Conservation (phyloP, 1,284 basidiomycete genomes). For the Pseudozyma pruni region DNA sequence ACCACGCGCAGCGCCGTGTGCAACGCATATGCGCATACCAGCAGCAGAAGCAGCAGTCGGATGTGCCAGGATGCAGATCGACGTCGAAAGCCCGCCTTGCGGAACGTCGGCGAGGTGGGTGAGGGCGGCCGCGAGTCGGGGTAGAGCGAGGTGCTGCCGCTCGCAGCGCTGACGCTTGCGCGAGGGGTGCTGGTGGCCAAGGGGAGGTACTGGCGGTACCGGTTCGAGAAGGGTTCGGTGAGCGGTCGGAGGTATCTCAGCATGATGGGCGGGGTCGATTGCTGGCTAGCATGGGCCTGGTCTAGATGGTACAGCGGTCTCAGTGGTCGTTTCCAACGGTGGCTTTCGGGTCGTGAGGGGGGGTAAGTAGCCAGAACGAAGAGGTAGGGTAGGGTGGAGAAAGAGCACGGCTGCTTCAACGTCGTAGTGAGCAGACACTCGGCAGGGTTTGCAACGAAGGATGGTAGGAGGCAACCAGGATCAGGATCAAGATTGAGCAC, state of each 20-base stretch:
- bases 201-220: slow-evolving; percentile 27
- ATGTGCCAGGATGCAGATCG: slow-evolving; percentile 13
- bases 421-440: too few relatives aligned
- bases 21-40: slow-evolving; percentile 7
- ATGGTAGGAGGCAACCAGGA: too few relatives aligned
- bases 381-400: too few relatives aligned
- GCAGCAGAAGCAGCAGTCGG: slow-evolving; percentile 6
- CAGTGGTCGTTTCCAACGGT: too few relatives aligned
- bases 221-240: slow-evolving; percentile 23
- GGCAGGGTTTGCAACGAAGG: too few relatives aligned
- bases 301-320: too few relatives aligned
- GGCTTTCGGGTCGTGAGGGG: too few relatives aligned
- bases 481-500: too few relatives aligned
- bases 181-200: slow-evolving; percentile 26
- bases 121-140: slow-evolving; percentile 2
- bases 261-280: slow-evolving; percentile 22
- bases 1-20: slow-evolving; percentile 3
- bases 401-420: too few relatives aligned
- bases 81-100: slow-evolving; percentile 9
- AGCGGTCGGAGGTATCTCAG: slow-evolving; percentile 17
- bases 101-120: not conserved
- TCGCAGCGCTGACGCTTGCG: slow-evolving; percentile 22
- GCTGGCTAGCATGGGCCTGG: too few relatives aligned
- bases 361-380: too few relatives aligned
- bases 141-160: not conserved